Conservation (phyloP, 2,329 filamentous ascomycete genomes). For the Colletotrichum zoysiae region DNA sequence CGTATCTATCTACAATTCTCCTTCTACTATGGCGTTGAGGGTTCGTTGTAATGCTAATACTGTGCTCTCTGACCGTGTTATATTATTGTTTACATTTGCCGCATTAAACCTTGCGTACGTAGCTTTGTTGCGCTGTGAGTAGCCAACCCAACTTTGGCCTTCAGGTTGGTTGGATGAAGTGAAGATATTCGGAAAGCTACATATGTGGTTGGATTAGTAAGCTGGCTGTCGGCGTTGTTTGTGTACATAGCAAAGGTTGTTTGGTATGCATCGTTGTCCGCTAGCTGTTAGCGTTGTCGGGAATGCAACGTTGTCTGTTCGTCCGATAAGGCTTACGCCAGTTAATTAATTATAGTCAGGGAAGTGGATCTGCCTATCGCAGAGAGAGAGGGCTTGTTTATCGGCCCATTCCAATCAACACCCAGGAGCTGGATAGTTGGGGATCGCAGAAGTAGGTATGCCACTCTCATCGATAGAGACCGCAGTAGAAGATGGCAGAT, state of each 20-base stretch:
- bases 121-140: too few relatives aligned
- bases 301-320: background rate
- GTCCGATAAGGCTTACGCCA: background rate
- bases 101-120: too few relatives aligned
- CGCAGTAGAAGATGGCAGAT: background rate
- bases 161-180: too few relatives aligned
- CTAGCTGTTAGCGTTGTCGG: too few relatives aligned
- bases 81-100: too few relatives aligned
- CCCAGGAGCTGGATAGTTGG: background rate
- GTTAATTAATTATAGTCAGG: accelerated
- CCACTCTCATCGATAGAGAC: background rate
- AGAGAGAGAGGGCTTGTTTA: background rate
- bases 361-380: background rate
- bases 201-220: too few relatives aligned
- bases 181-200: background rate
- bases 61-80: too few relatives aligned
- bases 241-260: too few relatives aligned
- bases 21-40: too few relatives aligned
- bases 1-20: too few relatives aligned
- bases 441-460: background rate
- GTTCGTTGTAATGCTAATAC: too few relatives aligned
- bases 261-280: too few relatives aligned
- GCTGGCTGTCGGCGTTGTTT: background rate
- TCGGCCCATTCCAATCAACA: background rate
- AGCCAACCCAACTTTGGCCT: background rate